Conservation (phyloP, 257 asterid species). For the Solanum dulcamara region DNA sequence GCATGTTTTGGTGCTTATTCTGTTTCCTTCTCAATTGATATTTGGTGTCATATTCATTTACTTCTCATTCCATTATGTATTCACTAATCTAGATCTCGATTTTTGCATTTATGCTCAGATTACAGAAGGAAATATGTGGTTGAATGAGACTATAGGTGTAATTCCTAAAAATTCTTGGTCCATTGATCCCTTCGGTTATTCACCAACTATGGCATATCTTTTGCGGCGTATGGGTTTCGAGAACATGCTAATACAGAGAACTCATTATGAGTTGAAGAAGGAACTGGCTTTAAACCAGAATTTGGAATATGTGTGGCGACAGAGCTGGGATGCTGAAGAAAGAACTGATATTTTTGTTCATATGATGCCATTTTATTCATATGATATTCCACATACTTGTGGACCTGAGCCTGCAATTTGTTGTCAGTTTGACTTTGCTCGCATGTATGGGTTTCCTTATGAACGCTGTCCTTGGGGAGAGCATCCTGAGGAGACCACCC, state of each 20-base stretch:
- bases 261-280: conserved; percentile 95
- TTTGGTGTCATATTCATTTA: not conserved
- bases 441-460: conserved; percentile 71
- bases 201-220: conserved; percentile 97
- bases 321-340: conserved; percentile 95
- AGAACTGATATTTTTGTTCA: conserved; percentile 96
- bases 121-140: conserved; percentile 94
- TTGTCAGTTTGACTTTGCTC: conserved; percentile 98
- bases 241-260: conserved; percentile 98
- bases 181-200: conserved; percentile 96
- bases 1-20: not conserved
- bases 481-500: conserved; percentile 84
- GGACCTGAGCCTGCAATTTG: conserved; percentile 99
- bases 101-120: conserved; percentile 37
- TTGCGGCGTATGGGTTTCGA: conserved; percentile 99
- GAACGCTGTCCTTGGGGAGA: conserved; percentile 95
- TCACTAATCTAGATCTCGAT: not conserved
- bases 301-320: conserved; percentile 92
- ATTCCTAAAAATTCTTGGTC: conserved; percentile 94
- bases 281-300: conserved; percentile 71
- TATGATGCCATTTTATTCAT: conserved; percentile 99
- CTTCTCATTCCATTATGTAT: not conserved
- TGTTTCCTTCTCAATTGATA: not conserved
- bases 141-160: conserved; percentile 91
- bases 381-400: conserved; percentile 98